A percentile compares a stretch with the other conserved stretches of the same genome.
Evolutionary conservation across 2,329 filamentous ascomycete species (phyloP).

Genomic region (Chaetomiaceae sp.): DNA sequence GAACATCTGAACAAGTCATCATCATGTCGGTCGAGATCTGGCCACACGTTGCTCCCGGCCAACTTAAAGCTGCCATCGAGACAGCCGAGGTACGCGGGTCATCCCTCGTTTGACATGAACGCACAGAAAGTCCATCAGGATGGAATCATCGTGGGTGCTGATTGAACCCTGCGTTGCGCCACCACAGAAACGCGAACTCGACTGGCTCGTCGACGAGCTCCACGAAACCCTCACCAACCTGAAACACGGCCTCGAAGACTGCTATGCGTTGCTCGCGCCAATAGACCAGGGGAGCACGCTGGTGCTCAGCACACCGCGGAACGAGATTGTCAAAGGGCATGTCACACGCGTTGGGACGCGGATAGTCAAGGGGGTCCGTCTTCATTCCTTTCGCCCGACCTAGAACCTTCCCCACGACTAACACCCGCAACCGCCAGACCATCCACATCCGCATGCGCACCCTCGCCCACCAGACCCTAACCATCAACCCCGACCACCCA

Average conservation of each 20-base stretch:
- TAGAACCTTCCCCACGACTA: background rate
- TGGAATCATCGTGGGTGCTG: conserved; percentile 29
- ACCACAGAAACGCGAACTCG: conserved; percentile 47
- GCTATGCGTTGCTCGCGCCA: conserved; percentile 79
- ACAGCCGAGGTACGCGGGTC: conserved; percentile 43
- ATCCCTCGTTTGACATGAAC: background rate
- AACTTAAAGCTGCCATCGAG: conserved; percentile 48
- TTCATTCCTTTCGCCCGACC: conserved; percentile 7
- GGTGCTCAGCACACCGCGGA: conserved; percentile 79
- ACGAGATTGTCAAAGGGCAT: conserved; percentile 87
- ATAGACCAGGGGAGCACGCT: conserved; percentile 82
- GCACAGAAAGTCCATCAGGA: conserved; percentile 6
- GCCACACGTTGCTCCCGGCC: conserved; percentile 48
- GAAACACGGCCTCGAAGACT: conserved; percentile 74
- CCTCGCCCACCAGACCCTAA: conserved; percentile 49
- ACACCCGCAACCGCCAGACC: conserved; percentile 45
- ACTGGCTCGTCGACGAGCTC: conserved; percentile 52
- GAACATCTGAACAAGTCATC: too few species aligned
- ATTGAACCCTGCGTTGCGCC: conserved; percentile 22
- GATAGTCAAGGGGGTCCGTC: conserved; percentile 79
- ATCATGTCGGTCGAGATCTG: conserved; percentile 57
- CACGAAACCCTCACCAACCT: conserved; percentile 46
- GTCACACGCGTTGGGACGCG: conserved; percentile 87
- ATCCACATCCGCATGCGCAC: conserved; percentile 73
- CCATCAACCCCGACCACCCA: conserved; percentile 44